A percentile compares a stretch with the other conserved stretches of the same genome.
Conservation (phyloP, 2,329 filamentous ascomycete species). For the Canariomyces notabilis region DNA sequence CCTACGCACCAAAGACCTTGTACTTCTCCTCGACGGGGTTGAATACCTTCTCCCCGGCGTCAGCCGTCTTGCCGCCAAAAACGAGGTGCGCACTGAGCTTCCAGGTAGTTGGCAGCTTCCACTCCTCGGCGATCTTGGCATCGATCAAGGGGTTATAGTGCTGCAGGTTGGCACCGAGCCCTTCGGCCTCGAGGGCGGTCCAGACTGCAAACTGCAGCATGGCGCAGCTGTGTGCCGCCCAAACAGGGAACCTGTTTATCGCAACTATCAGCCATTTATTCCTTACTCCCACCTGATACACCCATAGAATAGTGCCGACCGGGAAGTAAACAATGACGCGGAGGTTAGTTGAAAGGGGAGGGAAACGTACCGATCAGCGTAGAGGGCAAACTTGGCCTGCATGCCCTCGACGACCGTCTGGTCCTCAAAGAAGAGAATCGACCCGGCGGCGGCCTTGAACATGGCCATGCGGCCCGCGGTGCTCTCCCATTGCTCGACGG, state of each 20-base stretch:
- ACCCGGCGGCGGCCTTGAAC: conserved; percentile 71
- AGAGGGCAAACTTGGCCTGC: conserved; percentile 64
- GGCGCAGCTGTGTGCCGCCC: conserved; percentile 70
- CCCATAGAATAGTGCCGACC: too few species aligned
- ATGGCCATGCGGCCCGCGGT: conserved; percentile 41
- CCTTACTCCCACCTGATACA: too few species aligned
- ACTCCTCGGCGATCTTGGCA: conserved; percentile 61
- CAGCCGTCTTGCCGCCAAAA: conserved; percentile 61
- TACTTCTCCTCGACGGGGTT: conserved; percentile 61
- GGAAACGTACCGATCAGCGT: conserved; percentile 51
- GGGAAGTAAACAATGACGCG: too few species aligned
- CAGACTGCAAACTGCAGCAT: conserved; percentile 81
- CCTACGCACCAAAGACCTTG: conserved; percentile 56
- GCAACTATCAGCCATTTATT: not conserved
- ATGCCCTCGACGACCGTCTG: conserved; percentile 59
- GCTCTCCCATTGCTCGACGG: conserved; percentile 55
- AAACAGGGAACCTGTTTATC: conserved; percentile 60
- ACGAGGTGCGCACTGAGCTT: conserved; percentile 77
- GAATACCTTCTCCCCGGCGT: conserved; percentile 59
- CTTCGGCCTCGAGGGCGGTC: conserved; percentile 77
- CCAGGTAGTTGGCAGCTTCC: conserved; percentile 69
- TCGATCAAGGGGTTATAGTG: conserved; percentile 90
- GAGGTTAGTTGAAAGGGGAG: not conserved
- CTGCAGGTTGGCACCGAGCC: conserved; percentile 83
- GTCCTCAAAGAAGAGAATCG: conserved; percentile 86